Conservation (phyloP, 768 basidiomycete genomes). For the Mycena polygramma region DNA sequence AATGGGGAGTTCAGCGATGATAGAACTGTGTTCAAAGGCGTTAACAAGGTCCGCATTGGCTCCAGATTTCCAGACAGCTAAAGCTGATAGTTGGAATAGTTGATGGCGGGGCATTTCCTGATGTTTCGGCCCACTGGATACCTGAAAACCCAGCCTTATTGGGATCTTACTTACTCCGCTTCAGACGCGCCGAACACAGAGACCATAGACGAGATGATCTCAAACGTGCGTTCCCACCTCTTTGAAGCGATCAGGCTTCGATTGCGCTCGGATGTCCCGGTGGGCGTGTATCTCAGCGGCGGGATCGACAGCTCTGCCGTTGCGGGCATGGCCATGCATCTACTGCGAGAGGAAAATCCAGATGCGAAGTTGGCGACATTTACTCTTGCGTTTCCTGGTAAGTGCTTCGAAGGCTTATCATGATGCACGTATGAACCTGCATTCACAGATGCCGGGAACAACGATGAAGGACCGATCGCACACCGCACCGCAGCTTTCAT, state of each 20-base stretch:
- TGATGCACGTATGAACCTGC: background rate
- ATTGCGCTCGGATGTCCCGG: slow-evolving; percentile 28
- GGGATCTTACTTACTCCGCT: slow-evolving; percentile 22
- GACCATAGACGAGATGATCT: slow-evolving; percentile 12
- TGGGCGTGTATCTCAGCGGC: slow-evolving; percentile 32
- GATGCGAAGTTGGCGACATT: slow-evolving; percentile 7
- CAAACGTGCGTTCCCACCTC: background rate
- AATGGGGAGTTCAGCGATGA: slow-evolving; percentile 28
- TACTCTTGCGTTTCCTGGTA: slow-evolving; percentile 8
- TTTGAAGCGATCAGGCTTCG: slow-evolving; percentile 14
- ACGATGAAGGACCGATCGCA: slow-evolving; percentile 5
- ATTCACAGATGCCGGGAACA: background rate
- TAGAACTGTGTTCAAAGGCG: slow-evolving; percentile 31
- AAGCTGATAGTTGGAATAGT: background rate
- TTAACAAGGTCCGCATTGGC: slow-evolving; percentile 17
- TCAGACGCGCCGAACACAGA: background rate
- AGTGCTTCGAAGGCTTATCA: too few species aligned
- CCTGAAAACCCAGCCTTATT: slow-evolving; percentile 27
- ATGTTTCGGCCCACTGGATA: slow-evolving; percentile 18
- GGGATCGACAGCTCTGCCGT: slow-evolving; percentile 35
- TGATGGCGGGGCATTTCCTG: slow-evolving; percentile 25
- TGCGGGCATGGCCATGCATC: slow-evolving; percentile 12
- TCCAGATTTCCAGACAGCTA: background rate
- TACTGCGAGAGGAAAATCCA: background rate
- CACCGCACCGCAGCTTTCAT: background rate